These are phyloP conservation scores for Zygosaccharomyces bailii DNA, from an alignment of 805 yeast genomes.

Conservation along the genomic window DNA sequence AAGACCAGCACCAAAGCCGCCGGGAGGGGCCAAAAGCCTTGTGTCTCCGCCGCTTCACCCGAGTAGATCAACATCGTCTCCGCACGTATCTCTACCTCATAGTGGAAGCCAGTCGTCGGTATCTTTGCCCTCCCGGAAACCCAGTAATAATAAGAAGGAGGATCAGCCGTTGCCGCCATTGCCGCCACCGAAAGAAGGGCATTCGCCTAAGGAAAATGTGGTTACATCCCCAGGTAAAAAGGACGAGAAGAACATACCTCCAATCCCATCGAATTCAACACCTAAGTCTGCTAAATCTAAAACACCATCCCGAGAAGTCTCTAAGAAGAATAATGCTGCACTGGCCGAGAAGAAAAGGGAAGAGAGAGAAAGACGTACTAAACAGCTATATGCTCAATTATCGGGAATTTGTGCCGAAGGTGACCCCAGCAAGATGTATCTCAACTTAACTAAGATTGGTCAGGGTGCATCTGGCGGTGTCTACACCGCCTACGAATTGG, in stretches of 20 bases:
- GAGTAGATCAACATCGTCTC: constrained; percentile 6
- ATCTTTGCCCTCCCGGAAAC: constrained; percentile 17
- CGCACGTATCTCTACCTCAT: constrained; percentile 9
- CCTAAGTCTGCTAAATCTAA: constrained; percentile 39
- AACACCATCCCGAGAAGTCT: constrained; percentile 16
- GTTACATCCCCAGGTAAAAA: not conserved
- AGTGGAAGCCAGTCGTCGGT: constrained; percentile 9
- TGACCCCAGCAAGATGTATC: constrained; percentile 72
- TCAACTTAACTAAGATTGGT: constrained; percentile 77
- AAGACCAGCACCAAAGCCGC: constrained; percentile 68
- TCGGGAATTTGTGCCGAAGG: constrained; percentile 76
- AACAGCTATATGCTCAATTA: constrained; percentile 66
- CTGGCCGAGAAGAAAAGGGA: constrained; percentile 73
- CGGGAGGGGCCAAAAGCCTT: constrained; percentile 20
- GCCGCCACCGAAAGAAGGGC: constrained; percentile 13
- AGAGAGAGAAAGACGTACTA: constrained; percentile 68
- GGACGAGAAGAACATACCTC: constrained; percentile 25
- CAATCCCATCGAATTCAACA: constrained; percentile 40
- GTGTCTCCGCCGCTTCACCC: constrained; percentile 7
- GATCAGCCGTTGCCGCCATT: constrained; percentile 30
- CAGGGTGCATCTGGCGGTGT: constrained; percentile 99
- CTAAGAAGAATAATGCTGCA: constrained; percentile 30
- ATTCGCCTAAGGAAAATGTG: not conserved
- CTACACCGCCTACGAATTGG: constrained; percentile 72
- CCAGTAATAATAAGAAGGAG: constrained; percentile 20